Base-by-base conservation (phyloP, 306 rosid species). In the Vicia villosa region DNA sequence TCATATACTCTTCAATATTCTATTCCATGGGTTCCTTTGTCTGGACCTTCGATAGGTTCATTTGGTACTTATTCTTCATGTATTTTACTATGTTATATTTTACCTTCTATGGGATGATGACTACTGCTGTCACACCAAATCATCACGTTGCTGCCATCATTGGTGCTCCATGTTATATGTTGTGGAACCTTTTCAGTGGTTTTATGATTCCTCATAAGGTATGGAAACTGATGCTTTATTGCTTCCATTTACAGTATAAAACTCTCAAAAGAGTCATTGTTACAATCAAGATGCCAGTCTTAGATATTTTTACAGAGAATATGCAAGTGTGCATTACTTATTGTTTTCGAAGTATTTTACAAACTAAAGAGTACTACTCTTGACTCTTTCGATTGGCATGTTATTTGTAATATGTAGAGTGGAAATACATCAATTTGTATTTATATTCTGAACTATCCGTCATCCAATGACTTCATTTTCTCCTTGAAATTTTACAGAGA, bases 111-210 rank as follows among this genome's bases (percentile, higher is more conserved):
- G 99, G 99, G 61, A 95, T 95, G 99, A 95, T 95, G 97, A 89
- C 99, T 32, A 95, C 97, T 22, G 99, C 99, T 14, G 74, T 95
- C 83, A 91, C 99, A 8, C 99, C 99, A 77, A 95, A 95, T 75
- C 99, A 95, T 68, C 85, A 95, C 12, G 99, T 95, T 69, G 99
- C 92, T 56, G 77, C 99, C 75, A 82, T 95, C 59, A 84, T 95
- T 28, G 88, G 92, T 76, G 99, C 97, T 80, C 99, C 99, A 55
- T 91, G 91, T 82, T 95, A 91, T 52, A 95, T 95, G 99, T 80
- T 95, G 40, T 95, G 99, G 99, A 95, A 95, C 87, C 97, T 95
- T 54, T 95, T 95, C 88, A 91, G 99, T 62, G 99, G 99, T 77
- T 91, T 95, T 70, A 95, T 95, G 99, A 89, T 95, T 82, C 99